Base-by-base conservation (phyloP, 2,329 filamentous ascomycete species). In the Hypoxylon sp. region DNA sequence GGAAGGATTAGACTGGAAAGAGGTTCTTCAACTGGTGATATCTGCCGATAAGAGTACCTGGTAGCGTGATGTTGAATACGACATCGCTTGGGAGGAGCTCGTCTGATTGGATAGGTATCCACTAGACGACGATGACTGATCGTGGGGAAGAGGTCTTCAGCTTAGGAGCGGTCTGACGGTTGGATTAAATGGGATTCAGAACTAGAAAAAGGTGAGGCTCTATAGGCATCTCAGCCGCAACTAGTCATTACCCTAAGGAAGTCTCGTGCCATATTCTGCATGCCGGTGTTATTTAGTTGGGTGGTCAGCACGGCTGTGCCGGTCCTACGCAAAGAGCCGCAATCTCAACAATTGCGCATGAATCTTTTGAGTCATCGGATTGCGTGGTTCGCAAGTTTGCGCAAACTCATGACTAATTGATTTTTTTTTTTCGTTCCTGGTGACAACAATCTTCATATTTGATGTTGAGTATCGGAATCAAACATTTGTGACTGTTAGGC, bases 201-300 rank as follows among this genome's bases (percentile, higher is more conserved):
- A 22, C 37, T 9, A 35, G 19, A 37, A 47, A 52, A 52, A 39
- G 61, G 19, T 56, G 63, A 60, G 51, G 63, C 56, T 61, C 42
- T 51, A 44, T 51, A 44, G 11, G 22, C 13, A 46, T n/a, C 35
- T 55, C 22, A 47, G 64, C 60, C 57, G 44, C 63, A 44, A 11
- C 33, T 35, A 51, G n/a, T 46, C 35, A 67, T 67, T 54, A 65
- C 48, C 54, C 58, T 51, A 65, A 42, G 47, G 26, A 52, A 51
- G 64, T 70, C 64, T 70, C 67, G 67, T 67, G 64, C 53, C 52
- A 55, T 51, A 44, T 50, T 57, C 47, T 67, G 53, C 60, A 70
- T 65, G 64, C 33, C 35, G 56, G 50, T 46, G 31, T 11, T 46
- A 44, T 60, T 35, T 44, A 24, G 33, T 57, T 51, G 64, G 63